Base-by-base conservation (phyloP, 2,329 filamentous ascomycete genomes). In the Ilyonectria destructans region DNA sequence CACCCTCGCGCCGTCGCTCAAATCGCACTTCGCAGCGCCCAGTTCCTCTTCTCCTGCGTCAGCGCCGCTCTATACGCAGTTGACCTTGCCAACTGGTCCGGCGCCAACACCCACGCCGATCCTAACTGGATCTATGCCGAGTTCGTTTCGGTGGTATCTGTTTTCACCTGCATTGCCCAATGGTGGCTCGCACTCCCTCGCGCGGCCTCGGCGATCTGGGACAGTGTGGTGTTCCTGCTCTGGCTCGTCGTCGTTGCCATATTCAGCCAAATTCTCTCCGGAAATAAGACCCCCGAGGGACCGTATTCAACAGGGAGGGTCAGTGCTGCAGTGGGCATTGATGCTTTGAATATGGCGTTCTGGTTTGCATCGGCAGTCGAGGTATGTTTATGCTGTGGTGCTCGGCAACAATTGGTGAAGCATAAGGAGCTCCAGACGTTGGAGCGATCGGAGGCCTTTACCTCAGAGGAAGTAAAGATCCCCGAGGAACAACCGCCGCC, bases 41-140 rank as follows among this genome's bases (percentile, higher is more conserved):
- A 71, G 10, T 57, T 69, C 37, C 48, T 65, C 59, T 69, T 69
- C 9, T 67, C 67, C 13, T 40, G 59, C 17, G 55, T 71, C 33
- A 69, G 67, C 58, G 67, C 69, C 51, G 63, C 64, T 35, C 60
- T 71, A 23, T 67, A 65, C 46, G 67, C 60, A 12, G 58, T 63
- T 4, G 69, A 69, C 49, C 55, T 71, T 9, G 46, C 49, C 31
- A 43, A 65, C 46, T 71, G 67, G 67, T 62, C 67, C 9, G 40
- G 58, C 43, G 29, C 31, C 13, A 65, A 62, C 46, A 33, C 26
- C 33, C 67, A 67, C 33, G 69, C 62, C 35, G 5, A 71, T 33
- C 21, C 69, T 15, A 68, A 52, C 57, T 70, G 65, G 69, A 70
- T 71, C 43, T 71, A 70, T 49, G 62, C 59, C 35, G 61, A 64